Evolutionary conservation across 1,139 yeast species (phyloP).

Genomic region (Hyphopichia fennica): DNA sequence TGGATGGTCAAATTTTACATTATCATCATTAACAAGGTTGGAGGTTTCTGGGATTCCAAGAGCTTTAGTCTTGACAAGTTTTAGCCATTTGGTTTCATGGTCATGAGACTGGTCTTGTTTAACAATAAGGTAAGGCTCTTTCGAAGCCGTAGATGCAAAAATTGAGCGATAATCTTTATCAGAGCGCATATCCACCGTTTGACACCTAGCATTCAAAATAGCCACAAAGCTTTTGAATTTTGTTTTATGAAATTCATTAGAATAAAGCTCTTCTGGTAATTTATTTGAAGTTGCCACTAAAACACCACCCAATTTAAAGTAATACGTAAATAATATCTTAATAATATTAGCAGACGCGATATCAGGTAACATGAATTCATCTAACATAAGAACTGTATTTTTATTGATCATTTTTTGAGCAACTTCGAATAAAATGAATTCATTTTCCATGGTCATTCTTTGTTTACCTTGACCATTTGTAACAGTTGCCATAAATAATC

Average conservation of each 20-base stretch:
- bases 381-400: slow-evolving; percentile 62
- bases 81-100: slow-evolving; percentile 38
- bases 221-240: slow-evolving; percentile 59
- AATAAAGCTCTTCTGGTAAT: slow-evolving; percentile 67
- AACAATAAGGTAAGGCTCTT: slow-evolving; percentile 29
- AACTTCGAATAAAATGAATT: slow-evolving; percentile 63
- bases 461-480: slow-evolving; percentile 29
- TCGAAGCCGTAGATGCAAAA: slow-evolving; percentile 27
- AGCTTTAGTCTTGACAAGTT: slow-evolving; percentile 22
- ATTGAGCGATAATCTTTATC: slow-evolving; percentile 54
- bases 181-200: slow-evolving; percentile 62
- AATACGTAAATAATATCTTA: slow-evolving; percentile 63
- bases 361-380: slow-evolving; percentile 77
- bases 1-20: slow-evolving; percentile 15
- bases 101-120: slow-evolving; percentile 18
- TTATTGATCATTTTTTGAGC: slow-evolving; percentile 64
- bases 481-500: slow-evolving; percentile 32
- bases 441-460: slow-evolving; percentile 53
- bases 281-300: slow-evolving; percentile 72
- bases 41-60: slow-evolving; percentile 14
- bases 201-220: slow-evolving; percentile 61
- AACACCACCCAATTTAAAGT: slow-evolving; percentile 73
- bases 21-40: slow-evolving; percentile 10
- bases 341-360: slow-evolving; percentile 69
- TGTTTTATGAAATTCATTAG: slow-evolving; percentile 60